Percentiles rank a stretch among this genome's conserved stretches.
Evolutionary conservation across 495 filamentous ascomycete species (phyloP).

Genomic region (Cercophora samala): DNA sequence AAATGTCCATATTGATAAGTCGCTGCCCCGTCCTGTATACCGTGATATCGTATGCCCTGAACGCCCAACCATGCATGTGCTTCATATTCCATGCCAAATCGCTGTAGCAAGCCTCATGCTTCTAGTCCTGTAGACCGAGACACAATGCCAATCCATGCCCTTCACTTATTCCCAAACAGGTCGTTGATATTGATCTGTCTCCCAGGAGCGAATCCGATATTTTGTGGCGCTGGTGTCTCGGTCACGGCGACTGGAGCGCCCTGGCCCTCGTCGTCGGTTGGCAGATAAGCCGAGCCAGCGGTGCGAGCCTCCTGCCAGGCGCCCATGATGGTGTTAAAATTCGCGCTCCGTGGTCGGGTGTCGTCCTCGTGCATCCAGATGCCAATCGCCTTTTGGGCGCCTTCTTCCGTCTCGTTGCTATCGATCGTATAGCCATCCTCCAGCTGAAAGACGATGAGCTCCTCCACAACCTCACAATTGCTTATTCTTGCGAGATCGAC

Average conservation of each 20-base stretch:
- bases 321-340: slow-evolving; percentile 36
- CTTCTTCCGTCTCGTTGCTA: slow-evolving; percentile 32
- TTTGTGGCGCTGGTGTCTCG: not conserved
- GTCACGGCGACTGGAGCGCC: slow-evolving; percentile 14
- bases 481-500: slow-evolving; percentile 40
- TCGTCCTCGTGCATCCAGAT: slow-evolving; percentile 49
- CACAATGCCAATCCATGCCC: not conserved
- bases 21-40: not conserved
- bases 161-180: slow-evolving; percentile 29
- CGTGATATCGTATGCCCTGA: not conserved
- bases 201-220: slow-evolving; percentile 17
- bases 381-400: slow-evolving; percentile 34
- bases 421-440: slow-evolving; percentile 29
- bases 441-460: slow-evolving; percentile 45
- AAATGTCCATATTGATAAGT: not conserved
- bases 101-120: not conserved
- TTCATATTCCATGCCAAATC: not conserved
- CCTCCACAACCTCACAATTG: slow-evolving; percentile 41
- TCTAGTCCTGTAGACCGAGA: not conserved
- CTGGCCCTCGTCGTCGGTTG: slow-evolving; percentile 5
- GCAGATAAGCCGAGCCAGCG: slow-evolving; percentile 12
- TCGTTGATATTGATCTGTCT: slow-evolving; percentile 32
- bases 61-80: not conserved
- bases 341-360: slow-evolving; percentile 37
- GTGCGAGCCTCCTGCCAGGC: slow-evolving; percentile 37